phyloP scores from a whole-genome alignment of 2,329 filamentous ascomycete genomes.

The Phialocephala subalpina region DNA sequence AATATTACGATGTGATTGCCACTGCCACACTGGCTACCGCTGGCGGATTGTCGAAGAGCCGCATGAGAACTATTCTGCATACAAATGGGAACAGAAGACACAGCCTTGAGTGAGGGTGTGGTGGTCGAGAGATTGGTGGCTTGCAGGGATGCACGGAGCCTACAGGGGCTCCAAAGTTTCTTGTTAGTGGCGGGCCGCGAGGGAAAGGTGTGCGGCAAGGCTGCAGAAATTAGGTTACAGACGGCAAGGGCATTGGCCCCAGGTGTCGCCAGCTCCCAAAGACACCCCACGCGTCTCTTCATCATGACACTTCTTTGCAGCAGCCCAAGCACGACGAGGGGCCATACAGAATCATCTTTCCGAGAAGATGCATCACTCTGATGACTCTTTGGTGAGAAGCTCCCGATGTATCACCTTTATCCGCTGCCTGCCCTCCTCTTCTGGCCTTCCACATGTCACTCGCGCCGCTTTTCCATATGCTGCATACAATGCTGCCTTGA shows the following conservation, averaged over 20 bases:
- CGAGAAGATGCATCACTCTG: not conserved
- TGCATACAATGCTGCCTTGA: constrained; percentile 2
- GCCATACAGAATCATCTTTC: not conserved
- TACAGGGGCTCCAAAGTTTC: not conserved
- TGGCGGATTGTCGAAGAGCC: not conserved
- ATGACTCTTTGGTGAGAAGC: not conserved
- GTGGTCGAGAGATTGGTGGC: not conserved
- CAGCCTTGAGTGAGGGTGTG: not conserved
- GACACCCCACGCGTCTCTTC: not conserved
- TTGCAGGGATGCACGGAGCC: not conserved
- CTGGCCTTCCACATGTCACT: constrained; percentile 21
- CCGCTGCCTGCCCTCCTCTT: constrained; percentile 16
- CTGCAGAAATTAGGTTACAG: not conserved
- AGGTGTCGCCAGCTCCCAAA: not conserved
- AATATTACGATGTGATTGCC: not conserved
- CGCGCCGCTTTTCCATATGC: constrained; percentile 19
- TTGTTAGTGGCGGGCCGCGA: not conserved
- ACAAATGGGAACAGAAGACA: too few relatives aligned
- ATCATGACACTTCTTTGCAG: not conserved
- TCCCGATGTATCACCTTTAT: not conserved
- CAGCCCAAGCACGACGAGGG: not conserved
- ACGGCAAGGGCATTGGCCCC: not conserved
- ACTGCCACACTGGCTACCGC: not conserved
- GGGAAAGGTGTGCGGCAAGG: not conserved
- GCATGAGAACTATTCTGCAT: not conserved